These are phyloP conservation scores for Puccinia hordei DNA, from an alignment of 1,284 basidiomycete species.

Conservation along the genomic window DNA sequence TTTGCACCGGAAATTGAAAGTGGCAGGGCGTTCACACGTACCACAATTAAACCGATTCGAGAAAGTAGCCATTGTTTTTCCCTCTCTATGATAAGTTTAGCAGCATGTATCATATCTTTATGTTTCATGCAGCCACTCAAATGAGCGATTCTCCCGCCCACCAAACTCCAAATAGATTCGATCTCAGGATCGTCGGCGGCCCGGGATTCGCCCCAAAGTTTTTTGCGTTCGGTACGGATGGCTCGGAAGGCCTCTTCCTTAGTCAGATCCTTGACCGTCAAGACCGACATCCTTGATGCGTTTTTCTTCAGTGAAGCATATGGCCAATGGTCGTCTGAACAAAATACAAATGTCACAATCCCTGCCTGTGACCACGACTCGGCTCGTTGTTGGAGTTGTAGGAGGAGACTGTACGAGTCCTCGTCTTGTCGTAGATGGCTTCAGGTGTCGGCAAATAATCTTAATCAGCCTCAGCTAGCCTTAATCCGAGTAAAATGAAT, in stretches of 20 bases:
- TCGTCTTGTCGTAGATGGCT: slow-evolving; percentile 45
- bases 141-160: slow-evolving; percentile 47
- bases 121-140: slow-evolving; percentile 46
- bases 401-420: slow-evolving; percentile 40
- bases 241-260: slow-evolving; percentile 40
- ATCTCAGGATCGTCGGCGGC: slow-evolving; percentile 27
- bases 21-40: background rate
- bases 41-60: slow-evolving; percentile 48
- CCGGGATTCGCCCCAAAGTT: slow-evolving; percentile 38
- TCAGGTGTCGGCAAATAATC: background rate
- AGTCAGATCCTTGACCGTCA: slow-evolving; percentile 43
- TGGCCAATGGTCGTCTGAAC: slow-evolving; percentile 51
- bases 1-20: background rate
- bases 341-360: slow-evolving; percentile 48
- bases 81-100: slow-evolving; percentile 35
- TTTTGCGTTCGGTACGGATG: slow-evolving; percentile 37
- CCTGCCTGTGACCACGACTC: slow-evolving; percentile 49
- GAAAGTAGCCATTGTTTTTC: slow-evolving; percentile 50
- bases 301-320: slow-evolving; percentile 33
- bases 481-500: background rate
- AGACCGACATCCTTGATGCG: slow-evolving; percentile 39
- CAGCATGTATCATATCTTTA: slow-evolving; percentile 48
- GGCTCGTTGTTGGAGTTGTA: slow-evolving; percentile 46
- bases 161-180: slow-evolving; percentile 26
- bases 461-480: background rate